Evolutionary conservation across 345 rosid genomes (phyloP).

Genomic region (Eucalyptus regnans): DNA sequence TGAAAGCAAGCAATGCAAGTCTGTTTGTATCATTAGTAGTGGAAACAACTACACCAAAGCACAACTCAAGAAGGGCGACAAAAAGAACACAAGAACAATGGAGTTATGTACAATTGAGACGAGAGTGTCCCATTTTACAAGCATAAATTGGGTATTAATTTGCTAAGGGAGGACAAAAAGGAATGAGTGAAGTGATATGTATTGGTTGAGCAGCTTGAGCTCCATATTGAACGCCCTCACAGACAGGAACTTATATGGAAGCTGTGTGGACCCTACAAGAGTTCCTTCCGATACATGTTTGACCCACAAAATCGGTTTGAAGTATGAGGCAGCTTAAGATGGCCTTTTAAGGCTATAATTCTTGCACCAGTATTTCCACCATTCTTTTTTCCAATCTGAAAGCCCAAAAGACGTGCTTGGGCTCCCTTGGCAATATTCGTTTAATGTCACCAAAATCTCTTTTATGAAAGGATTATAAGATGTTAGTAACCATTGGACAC

Average conservation of each 20-base stretch:
- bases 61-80: neutral
- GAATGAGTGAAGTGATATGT: neutral
- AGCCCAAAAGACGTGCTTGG: neutral
- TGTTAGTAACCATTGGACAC: neutral
- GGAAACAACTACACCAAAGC: neutral
- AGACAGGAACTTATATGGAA: neutral
- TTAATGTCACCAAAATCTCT: neutral
- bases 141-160: neutral
- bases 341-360: neutral
- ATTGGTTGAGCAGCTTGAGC: neutral
- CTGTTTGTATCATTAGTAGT: rapidly evolving
- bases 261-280: neutral
- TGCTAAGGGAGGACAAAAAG: neutral
- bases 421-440: neutral
- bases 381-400: too few species aligned
- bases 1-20: too few species aligned
- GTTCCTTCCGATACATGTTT: neutral
- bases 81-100: neutral
- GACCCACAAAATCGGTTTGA: neutral
- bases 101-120: neutral
- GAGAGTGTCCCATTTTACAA: too few species aligned
- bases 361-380: neutral
- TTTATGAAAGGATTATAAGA: neutral
- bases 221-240: neutral
- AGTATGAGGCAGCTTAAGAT: neutral